Evolutionary conservation across 306 rosid genomes (phyloP).

Genomic region (Aeschynomene evenia): DNA sequence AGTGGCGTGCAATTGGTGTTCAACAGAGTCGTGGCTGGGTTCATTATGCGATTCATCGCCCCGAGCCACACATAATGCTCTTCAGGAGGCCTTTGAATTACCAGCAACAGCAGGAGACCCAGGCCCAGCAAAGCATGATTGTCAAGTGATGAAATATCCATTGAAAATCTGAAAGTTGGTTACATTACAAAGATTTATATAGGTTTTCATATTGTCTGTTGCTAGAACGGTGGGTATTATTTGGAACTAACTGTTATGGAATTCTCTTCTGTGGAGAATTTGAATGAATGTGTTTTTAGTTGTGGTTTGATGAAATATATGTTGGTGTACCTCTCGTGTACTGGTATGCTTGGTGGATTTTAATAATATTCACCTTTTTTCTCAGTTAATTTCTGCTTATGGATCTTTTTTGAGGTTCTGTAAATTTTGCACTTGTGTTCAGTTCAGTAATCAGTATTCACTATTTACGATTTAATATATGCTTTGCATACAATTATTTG

Average conservation of each 20-base stretch:
- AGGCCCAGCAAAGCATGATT: constrained; percentile 60
- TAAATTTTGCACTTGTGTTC: neutral
- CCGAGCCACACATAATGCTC: constrained; percentile 96
- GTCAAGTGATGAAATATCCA: constrained; percentile 45
- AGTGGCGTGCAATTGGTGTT: constrained; percentile 93
- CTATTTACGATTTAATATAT: no score
- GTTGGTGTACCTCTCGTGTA: constrained; percentile 40
- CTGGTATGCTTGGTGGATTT: constrained; percentile 23
- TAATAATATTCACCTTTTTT: neutral
- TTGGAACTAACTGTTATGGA: constrained; percentile 9
- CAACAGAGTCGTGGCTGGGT: constrained; percentile 99
- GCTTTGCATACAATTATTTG: neutral
- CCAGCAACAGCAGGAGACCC: constrained; percentile 87
- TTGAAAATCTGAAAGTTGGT: constrained; percentile 28
- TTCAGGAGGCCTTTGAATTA: constrained; percentile 92
- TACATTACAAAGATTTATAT: constrained; percentile 20
- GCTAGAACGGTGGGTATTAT: constrained; percentile 16
- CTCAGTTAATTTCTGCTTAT: neutral
- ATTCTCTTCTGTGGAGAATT: constrained; percentile 63
- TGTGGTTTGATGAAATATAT: constrained; percentile 5
- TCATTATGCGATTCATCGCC: constrained; percentile 90
- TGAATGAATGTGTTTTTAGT: constrained; percentile 3
- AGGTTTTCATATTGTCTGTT: constrained; percentile 29
- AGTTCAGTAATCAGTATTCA: neutral
- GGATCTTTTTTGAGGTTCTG: neutral